Evolutionary conservation across 495 filamentous ascomycete genomes (phyloP), one percentile per base, ranked within the genome.

Genomic region (Neurospora tetraspora): DNA sequence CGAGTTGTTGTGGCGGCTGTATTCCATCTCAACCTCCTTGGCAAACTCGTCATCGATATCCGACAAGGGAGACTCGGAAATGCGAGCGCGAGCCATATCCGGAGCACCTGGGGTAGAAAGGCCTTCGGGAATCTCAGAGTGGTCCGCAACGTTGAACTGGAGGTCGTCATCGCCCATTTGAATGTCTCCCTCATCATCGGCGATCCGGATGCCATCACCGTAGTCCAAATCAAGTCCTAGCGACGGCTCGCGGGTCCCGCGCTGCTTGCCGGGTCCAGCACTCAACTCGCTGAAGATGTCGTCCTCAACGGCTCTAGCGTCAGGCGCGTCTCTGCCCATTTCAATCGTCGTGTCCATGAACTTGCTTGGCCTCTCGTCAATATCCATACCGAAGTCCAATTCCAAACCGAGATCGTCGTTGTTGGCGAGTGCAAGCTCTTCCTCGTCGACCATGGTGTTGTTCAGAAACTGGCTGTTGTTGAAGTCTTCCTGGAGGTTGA

Each of bases 311-410:
- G 85, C 81, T 69, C 88, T 85, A 34, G 90, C 83, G 18, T 88
- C 83, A 16, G 91, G 90, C 37, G 91, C 93, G 74, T 95, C 91
- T 88, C 92, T 89, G 78, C 93, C 93, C 76, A 93, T 86, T 89
- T 97, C 94, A 73, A 96, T 88, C 74, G 91, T 94, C 72, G 89
- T 88, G 72, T 89, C 84, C 73, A 81, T 81, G 5, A 77, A 71
- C 71, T 79, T 82, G 70, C 75, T 80, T 40, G 83, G 82, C 27
- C 77, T 73, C 31, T 85, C 81, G 65, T 88, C 88, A 68, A 86
- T 78, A 74, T 89, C 88, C 73, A 86, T 80, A 37, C 86, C 88
- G 74, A 90, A 85, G 76, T 91, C 89, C 36, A 91, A 75, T 34
- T 86, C 86, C 61, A 90, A 76, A 61, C 86, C 88, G 38, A 88